These are phyloP conservation scores for Cardiospermum halicacabum DNA, from an alignment of 345 rosid species.

Conservation along the genomic window DNA sequence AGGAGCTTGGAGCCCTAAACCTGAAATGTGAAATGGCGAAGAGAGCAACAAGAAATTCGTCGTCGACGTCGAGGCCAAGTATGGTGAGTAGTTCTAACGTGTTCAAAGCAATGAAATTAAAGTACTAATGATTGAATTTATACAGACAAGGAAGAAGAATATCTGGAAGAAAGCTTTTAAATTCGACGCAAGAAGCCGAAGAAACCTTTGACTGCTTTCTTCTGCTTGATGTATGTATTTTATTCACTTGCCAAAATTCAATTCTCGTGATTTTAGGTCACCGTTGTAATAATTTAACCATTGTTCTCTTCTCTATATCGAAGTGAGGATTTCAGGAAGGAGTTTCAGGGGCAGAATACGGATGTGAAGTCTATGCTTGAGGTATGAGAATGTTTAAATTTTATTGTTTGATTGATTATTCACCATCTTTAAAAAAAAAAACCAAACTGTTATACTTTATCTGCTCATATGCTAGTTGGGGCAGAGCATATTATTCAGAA, in stretches of 20 bases:
- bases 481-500: background rate
- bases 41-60: no score
- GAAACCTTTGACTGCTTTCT: slow-evolving; percentile 92
- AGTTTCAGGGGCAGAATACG: slow-evolving; percentile 76
- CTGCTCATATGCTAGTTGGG: background rate
- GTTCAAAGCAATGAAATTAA: no score
- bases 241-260: background rate
- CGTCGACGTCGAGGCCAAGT: no score
- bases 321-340: slow-evolving; percentile 94
- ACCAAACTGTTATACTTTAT: background rate
- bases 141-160: slow-evolving; percentile 4
- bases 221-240: slow-evolving; percentile 64
- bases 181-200: slow-evolving; percentile 67
- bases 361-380: slow-evolving; percentile 88
- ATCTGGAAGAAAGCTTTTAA: slow-evolving; percentile 32
- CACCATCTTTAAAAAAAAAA: no score
- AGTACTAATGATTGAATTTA: no score
- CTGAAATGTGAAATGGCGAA: no score
- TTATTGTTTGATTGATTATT: no score
- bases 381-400: no score
- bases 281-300: no score
- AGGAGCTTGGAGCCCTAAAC: no score
- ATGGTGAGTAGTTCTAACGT: no score
- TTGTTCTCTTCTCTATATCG: background rate
- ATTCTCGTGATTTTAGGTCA: no score